Percentiles rank a stretch among this genome's conserved stretches.
phyloP scores from a whole-genome alignment of 2,329 filamentous ascomycete species.

The Neoascochyta sp. region DNA sequence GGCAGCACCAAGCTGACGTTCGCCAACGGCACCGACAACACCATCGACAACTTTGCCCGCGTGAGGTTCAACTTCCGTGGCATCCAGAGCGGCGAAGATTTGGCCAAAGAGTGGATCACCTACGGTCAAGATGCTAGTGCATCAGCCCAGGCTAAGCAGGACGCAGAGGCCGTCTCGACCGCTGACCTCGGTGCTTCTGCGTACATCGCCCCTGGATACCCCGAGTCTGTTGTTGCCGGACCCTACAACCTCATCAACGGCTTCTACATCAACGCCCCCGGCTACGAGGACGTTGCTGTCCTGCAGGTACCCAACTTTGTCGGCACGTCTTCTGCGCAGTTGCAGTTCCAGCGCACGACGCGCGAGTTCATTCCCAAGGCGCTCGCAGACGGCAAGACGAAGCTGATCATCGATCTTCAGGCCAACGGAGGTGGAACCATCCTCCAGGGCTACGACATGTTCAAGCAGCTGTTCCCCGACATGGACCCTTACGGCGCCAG shows the following conservation, averaged over 20 bases:
- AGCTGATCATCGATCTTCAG: slow-evolving; percentile 58
- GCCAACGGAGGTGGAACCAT: slow-evolving; percentile 59
- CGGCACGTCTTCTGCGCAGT: slow-evolving; percentile 14
- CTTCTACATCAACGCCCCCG: slow-evolving; percentile 44
- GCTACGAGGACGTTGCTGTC: slow-evolving; percentile 46
- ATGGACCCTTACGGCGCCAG: slow-evolving; percentile 49
- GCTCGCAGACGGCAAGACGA: slow-evolving; percentile 52
- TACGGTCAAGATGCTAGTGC: slow-evolving; percentile 14
- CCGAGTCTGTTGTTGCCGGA: slow-evolving; percentile 40
- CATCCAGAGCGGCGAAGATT: slow-evolving; percentile 40
- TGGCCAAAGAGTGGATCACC: slow-evolving; percentile 40
- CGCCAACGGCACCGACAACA: slow-evolving; percentile 42
- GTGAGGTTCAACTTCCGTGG: slow-evolving; percentile 38
- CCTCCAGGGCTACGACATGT: slow-evolving; percentile 58
- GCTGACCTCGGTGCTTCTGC: slow-evolving; percentile 6
- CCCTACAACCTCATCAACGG: slow-evolving; percentile 43
- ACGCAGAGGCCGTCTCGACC: slow-evolving; percentile 6
- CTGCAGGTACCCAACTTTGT: slow-evolving; percentile 44
- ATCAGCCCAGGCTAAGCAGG: slow-evolving; percentile 1
- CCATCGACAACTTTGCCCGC: slow-evolving; percentile 44
- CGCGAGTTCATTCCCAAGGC: slow-evolving; percentile 43
- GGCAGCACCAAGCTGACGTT: slow-evolving; percentile 44
- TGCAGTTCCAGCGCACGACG: slow-evolving; percentile 41
- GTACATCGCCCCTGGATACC: slow-evolving; percentile 41
- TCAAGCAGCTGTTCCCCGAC: slow-evolving; percentile 55